Base-by-base conservation (phyloP, 257 asterid species). In the Salvia rosmarinus region DNA sequence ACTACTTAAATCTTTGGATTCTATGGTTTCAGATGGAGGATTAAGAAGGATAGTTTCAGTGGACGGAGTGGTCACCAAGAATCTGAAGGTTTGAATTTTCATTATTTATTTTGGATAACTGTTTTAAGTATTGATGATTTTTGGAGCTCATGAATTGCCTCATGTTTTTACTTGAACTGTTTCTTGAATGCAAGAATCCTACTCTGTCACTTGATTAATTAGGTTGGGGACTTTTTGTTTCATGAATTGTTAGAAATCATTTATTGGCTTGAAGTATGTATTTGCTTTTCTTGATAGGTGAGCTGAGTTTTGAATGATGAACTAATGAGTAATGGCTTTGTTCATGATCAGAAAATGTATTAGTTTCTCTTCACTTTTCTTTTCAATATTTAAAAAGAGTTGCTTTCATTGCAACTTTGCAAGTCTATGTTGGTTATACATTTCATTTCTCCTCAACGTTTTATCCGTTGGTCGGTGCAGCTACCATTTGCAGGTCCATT, bases 1-100 rank as follows among this genome's bases (percentile, higher is more conserved):
- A 43, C 13, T 8, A 30, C 14, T 44, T 32, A 17, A 57, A 50
- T 57, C 2, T 68, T 62, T 19, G 7, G 9, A 51, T 59, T 43
- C 19, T 71, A 4, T 60, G 54, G 55, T 76, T 77, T 60, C 83
- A 81, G 86, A 77, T 74, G 70, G 81, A 51, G 85, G 77, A 77
- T 60, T 84, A 30, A 70, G 81, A 78, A 70, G 74, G 71, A 68
- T 58, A 67, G 78, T 51, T 46, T 72, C 82, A 17, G 61, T 40
- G 19, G 83, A 81, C 50, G 78, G 82, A 47, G 75, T 32, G 68
- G 54, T 62, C 68, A 11, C 77, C 54, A 77, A 62, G 32, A 67
- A 50, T 55, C 58, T 66, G 3, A 77, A 77, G 89, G 87, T 77
- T 67, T 8, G 77, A 39, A 25, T 17, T 34, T 56, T 70, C 3